A percentile compares a stretch with the other conserved stretches of the same genome.
Evolutionary conservation across 2,329 filamentous ascomycete genomes (phyloP).

Genomic region (Xylariaceae sp.): DNA sequence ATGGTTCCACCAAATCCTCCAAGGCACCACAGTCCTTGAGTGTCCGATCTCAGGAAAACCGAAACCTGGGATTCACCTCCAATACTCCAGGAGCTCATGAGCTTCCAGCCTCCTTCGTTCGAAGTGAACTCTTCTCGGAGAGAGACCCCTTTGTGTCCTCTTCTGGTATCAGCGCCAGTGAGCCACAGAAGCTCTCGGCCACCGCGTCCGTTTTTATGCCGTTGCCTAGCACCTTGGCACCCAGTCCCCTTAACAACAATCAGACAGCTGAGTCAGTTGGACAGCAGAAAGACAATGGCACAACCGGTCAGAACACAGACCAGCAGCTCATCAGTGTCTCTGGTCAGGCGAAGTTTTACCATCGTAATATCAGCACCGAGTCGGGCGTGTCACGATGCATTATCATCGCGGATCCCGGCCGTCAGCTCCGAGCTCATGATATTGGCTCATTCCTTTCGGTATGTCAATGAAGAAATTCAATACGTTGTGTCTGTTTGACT

Average conservation of each 20-base stretch:
- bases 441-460: constrained; percentile 44
- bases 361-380: constrained; percentile 41
- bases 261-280: constrained; percentile 19
- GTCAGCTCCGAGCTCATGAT: constrained; percentile 33
- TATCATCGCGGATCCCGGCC: constrained; percentile 34
- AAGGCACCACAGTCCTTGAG: constrained; percentile 34
- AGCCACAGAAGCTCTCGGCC: constrained; percentile 53
- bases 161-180: constrained; percentile 27
- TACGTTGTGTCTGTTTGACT: constrained; percentile 9
- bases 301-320: constrained; percentile 9
- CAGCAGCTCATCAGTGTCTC: constrained; percentile 7
- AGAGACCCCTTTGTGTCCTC: constrained; percentile 53
- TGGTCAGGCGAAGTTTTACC: constrained; percentile 27
- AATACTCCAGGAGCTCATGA: constrained; percentile 25
- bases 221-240: constrained; percentile 32
- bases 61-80: constrained; percentile 24
- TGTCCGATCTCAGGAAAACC: constrained; percentile 29
- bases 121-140: constrained; percentile 23
- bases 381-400: constrained; percentile 43
- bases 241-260: constrained; percentile 17
- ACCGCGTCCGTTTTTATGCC: constrained; percentile 60
- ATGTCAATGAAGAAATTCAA: constrained; percentile 21
- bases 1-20: constrained; percentile 42
- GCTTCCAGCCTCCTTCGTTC: constrained; percentile 22
- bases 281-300: constrained; percentile 17